A percentile compares a stretch with the other conserved stretches of the same genome.
Evolutionary conservation across 768 basidiomycete species (phyloP).

Genomic region (Hypsizygus marmoreus): DNA sequence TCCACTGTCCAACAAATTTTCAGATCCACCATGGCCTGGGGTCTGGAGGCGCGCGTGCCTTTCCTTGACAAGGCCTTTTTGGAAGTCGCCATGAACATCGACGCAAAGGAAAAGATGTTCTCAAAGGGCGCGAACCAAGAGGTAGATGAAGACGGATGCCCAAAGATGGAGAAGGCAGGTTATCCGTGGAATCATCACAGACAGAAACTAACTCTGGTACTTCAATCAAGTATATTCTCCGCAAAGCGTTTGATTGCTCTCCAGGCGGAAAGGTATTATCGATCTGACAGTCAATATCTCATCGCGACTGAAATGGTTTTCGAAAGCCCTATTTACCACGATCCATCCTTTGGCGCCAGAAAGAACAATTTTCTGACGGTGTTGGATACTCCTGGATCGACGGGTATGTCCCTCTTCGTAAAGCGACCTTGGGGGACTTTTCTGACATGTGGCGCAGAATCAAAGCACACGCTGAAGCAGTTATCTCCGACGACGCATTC

Average conservation of each 20-base stretch:
- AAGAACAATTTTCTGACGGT: slow-evolving; percentile 99
- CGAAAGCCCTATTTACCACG: slow-evolving; percentile 85
- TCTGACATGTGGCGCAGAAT: slow-evolving; percentile 52
- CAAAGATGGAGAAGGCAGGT: slow-evolving; percentile 94
- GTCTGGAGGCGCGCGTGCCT: slow-evolving; percentile 96
- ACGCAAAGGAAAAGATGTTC: slow-evolving; percentile 88
- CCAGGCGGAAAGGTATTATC: slow-evolving; percentile 69
- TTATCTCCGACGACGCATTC: slow-evolving; percentile 83
- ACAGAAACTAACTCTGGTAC: neutral
- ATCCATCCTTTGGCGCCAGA: slow-evolving; percentile 97
- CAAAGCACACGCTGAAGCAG: slow-evolving; percentile 78
- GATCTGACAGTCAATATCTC: neutral
- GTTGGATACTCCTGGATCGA: slow-evolving; percentile 99
- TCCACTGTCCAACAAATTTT: slow-evolving; percentile 2
- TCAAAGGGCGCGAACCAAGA: slow-evolving; percentile 74
- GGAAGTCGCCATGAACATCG: slow-evolving; percentile 89
- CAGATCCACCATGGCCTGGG: slow-evolving; percentile 99
- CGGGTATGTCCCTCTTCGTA: slow-evolving; percentile 52
- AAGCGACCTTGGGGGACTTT: neutral
- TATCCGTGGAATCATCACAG: neutral
- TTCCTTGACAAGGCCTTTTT: slow-evolving; percentile 98
- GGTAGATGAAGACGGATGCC: slow-evolving; percentile 82
- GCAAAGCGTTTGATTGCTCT: slow-evolving; percentile 91
- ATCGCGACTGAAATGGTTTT: slow-evolving; percentile 6
- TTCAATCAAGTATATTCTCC: slow-evolving; percentile 78